Evolutionary conservation across 2,329 filamentous ascomycete genomes (phyloP).

Genomic region (Talaromyces sp.): DNA sequence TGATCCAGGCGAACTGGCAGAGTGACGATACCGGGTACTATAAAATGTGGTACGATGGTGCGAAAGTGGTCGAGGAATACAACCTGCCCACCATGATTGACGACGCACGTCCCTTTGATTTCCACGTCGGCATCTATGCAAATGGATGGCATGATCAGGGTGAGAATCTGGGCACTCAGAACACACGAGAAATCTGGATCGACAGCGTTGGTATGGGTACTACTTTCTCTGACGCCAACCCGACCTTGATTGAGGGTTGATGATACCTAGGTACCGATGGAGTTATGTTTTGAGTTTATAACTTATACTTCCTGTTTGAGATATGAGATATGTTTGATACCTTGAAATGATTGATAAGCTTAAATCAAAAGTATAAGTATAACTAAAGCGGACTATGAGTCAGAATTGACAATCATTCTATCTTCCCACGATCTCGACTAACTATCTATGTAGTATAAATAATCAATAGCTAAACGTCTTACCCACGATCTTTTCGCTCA

Average conservation of each 20-base stretch:
- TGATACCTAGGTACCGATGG: too few relatives aligned
- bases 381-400: too few relatives aligned
- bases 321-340: too few relatives aligned
- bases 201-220: slow-evolving; percentile 49
- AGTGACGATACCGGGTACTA: slow-evolving; percentile 44
- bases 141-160: slow-evolving; percentile 49
- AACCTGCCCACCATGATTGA: slow-evolving; percentile 46
- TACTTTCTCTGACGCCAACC: slow-evolving; percentile 40
- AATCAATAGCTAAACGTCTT: too few relatives aligned
- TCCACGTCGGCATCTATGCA: slow-evolving; percentile 48
- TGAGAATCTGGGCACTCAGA: slow-evolving; percentile 40
- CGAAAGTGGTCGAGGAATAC: slow-evolving; percentile 41
- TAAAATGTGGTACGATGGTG: slow-evolving; percentile 49
- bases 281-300: too few relatives aligned
- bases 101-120: slow-evolving; percentile 45
- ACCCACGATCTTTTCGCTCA: not conserved
- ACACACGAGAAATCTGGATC: slow-evolving; percentile 48
- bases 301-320: too few relatives aligned
- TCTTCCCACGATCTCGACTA: too few relatives aligned
- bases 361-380: too few relatives aligned
- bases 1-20: slow-evolving; percentile 47
- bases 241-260: slow-evolving; percentile 17
- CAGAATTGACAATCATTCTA: too few relatives aligned
- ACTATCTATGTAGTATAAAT: too few relatives aligned
- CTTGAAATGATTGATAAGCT: too few relatives aligned